Evolutionary conservation across 106 monocot genomes (phyloP).

Genomic region (Chionographis japonica): DNA sequence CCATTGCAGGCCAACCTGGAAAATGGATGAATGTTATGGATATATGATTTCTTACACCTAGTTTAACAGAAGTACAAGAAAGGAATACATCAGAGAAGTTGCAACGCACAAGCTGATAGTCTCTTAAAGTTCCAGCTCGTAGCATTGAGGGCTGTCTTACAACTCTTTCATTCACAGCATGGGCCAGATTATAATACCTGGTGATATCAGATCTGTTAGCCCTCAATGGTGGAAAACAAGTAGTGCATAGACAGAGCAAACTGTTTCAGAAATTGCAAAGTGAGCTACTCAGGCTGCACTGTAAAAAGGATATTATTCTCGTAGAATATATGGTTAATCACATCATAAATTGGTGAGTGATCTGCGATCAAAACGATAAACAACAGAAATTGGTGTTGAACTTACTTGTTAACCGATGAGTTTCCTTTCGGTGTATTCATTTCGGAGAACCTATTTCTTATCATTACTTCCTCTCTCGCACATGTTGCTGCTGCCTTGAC

Average conservation of each 20-base stretch:
- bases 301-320: not conserved
- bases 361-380: not conserved
- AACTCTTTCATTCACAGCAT: slow-evolving; percentile 93
- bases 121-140: slow-evolving; percentile 85
- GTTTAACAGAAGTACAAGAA: not conserved
- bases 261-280: not conserved
- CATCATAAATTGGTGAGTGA: not conserved
- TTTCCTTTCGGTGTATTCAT: slow-evolving; percentile 90
- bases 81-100: not conserved
- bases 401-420: slow-evolving; percentile 85
- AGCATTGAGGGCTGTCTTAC: slow-evolving; percentile 85
- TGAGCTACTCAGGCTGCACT: no score
- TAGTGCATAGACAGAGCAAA: not conserved
- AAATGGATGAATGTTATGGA: slow-evolving; percentile 1
- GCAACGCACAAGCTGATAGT: slow-evolving; percentile 84
- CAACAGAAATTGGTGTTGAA: not conserved
- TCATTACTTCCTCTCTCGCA: slow-evolving; percentile 94
- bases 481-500: slow-evolving; percentile 86
- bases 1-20: slow-evolving; percentile 96
- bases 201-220: slow-evolving; percentile 7
- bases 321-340: not conserved
- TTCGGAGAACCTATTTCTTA: slow-evolving; percentile 88
- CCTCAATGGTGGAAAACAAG: not conserved
- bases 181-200: slow-evolving; percentile 96
- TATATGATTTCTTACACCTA: not conserved